phyloP scores from a whole-genome alignment of 768 basidiomycete species.

The Dacryopinax spathularia region DNA sequence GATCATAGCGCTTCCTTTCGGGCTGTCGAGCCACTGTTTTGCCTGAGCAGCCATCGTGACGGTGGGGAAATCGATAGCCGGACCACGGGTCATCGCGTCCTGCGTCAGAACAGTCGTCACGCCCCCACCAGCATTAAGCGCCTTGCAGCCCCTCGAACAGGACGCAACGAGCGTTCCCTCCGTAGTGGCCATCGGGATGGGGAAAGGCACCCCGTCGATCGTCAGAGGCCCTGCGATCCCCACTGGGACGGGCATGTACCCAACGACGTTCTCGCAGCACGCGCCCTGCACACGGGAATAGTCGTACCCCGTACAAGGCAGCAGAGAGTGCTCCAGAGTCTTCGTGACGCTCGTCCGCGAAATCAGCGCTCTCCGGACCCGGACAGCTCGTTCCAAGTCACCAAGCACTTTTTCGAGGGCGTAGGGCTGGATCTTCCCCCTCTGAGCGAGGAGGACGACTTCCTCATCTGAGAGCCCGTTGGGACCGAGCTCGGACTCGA shows the following conservation, averaged over 20 bases:
- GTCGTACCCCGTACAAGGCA: constrained; percentile 79
- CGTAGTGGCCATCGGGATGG: constrained; percentile 99
- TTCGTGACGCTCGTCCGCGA: constrained; percentile 77
- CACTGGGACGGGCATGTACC: constrained; percentile 89
- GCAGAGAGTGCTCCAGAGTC: constrained; percentile 66
- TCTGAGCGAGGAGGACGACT: constrained; percentile 71
- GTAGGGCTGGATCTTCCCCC: constrained; percentile 89
- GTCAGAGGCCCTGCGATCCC: constrained; percentile 92
- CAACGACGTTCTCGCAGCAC: constrained; percentile 97
- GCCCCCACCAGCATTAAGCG: constrained; percentile 89
- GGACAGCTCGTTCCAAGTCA: constrained; percentile 74
- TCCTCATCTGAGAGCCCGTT: constrained; percentile 77
- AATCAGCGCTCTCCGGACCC: constrained; percentile 72
- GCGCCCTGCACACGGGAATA: constrained; percentile 89
- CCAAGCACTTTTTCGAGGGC: constrained; percentile 90
- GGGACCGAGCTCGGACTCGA: constrained; percentile 56
- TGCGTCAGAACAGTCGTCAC: constrained; percentile 83
- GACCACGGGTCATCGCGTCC: constrained; percentile 96
- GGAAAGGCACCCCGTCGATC: constrained; percentile 69
- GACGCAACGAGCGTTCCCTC: constrained; percentile 98
- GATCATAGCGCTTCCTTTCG: constrained; percentile 60
- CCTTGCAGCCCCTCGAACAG: constrained; percentile 93
- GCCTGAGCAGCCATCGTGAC: constrained; percentile 68
- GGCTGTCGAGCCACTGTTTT: constrained; percentile 73
- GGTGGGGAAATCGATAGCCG: constrained; percentile 90